phyloP scores from a whole-genome alignment of 495 filamentous ascomycete genomes.

The Penicillium cosmopolitanum region DNA sequence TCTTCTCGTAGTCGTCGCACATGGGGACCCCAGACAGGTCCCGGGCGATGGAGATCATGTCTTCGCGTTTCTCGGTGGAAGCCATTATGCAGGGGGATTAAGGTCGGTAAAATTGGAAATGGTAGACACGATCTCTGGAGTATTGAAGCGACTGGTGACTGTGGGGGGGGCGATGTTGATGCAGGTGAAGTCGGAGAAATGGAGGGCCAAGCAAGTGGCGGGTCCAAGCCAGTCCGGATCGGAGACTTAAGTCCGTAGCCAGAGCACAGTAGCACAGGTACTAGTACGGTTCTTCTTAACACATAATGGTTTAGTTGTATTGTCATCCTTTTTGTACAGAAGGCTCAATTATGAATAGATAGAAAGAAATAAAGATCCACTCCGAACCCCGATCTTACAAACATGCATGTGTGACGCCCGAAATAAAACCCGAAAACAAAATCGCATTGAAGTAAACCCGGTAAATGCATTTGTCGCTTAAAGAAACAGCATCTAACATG shows the following conservation, averaged over 20 bases:
- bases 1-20: constrained; percentile 57
- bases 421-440: no score
- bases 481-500: no score
- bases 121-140: no score
- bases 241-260: neutral
- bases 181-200: neutral
- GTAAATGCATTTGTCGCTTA: no score
- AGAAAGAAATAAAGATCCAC: no score
- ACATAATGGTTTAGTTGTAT: no score
- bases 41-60: constrained; percentile 49
- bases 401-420: no score
- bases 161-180: neutral
- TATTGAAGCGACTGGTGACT: neutral
- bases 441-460: no score
- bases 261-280: neutral
- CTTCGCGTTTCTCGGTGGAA: constrained; percentile 43
- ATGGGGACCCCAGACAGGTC: constrained; percentile 42
- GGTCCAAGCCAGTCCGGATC: neutral
- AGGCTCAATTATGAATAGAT: no score
- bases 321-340: no score
- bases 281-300: neutral
- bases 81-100: constrained; percentile 31
- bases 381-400: no score
- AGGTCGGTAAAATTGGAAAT: neutral
- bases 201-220: neutral